Conservation (phyloP, 2,329 filamentous ascomycete genomes). For the Alternaria viburni region DNA sequence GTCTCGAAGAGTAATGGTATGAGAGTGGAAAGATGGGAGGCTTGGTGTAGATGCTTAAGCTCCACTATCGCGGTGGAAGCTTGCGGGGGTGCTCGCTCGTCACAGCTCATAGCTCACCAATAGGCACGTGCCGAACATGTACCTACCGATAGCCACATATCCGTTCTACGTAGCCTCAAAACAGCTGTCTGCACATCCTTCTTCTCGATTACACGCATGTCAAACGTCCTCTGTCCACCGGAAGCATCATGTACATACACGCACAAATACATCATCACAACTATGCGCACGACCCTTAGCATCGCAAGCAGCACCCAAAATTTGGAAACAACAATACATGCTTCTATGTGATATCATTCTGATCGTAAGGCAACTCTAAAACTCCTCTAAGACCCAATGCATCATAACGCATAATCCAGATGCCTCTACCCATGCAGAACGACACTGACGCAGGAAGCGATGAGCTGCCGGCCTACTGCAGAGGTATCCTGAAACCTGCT, state of each 20-base stretch:
- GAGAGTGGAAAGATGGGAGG: not conserved
- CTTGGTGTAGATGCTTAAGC: slow-evolving; percentile 9
- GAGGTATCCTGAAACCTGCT: slow-evolving; percentile 40
- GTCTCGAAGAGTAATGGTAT: not conserved
- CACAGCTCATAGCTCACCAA: slow-evolving; percentile 23
- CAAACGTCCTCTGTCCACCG: not conserved
- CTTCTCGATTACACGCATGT: not conserved
- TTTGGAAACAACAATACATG: not conserved
- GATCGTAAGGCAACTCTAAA: slow-evolving; percentile 45
- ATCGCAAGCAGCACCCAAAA: not conserved
- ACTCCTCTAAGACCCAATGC: slow-evolving; percentile 50
- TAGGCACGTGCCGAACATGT: slow-evolving; percentile 18
- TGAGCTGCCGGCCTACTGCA: slow-evolving; percentile 44
- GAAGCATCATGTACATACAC: not conserved
- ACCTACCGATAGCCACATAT: not conserved
- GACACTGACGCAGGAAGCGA: slow-evolving; percentile 43
- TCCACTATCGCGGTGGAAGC: slow-evolving; percentile 15
- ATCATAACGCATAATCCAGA: slow-evolving; percentile 44
- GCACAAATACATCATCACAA: not conserved
- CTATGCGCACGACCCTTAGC: not conserved
- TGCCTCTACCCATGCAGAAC: slow-evolving; percentile 38
- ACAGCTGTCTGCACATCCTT: not conserved
- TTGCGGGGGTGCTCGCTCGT: slow-evolving; percentile 30
- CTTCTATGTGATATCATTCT: slow-evolving; percentile 43
- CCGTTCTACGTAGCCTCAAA: not conserved